Evolutionary conservation across 2,329 filamentous ascomycete genomes (phyloP).

Genomic region (Trichothecium sympodiale): DNA sequence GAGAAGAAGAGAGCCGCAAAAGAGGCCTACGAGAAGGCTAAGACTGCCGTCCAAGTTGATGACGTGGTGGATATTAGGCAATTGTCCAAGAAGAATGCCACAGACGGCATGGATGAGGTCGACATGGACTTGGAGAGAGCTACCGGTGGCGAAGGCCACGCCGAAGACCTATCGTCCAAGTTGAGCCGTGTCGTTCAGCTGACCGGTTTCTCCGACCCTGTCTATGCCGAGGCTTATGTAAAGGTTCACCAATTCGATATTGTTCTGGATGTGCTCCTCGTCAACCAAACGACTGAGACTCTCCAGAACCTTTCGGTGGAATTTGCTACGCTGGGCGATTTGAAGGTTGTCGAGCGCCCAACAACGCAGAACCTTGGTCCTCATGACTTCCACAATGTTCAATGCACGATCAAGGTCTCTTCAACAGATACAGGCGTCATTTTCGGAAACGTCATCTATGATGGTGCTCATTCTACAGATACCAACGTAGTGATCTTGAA

Average conservation of each 20-base stretch:
- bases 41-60: slow-evolving; percentile 89
- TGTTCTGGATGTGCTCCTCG: slow-evolving; percentile 86
- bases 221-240: slow-evolving; percentile 98
- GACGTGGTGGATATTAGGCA: slow-evolving; percentile 91
- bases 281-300: slow-evolving; percentile 95
- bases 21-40: slow-evolving; percentile 84
- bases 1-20: slow-evolving; percentile 97
- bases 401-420: slow-evolving; percentile 97
- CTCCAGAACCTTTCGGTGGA: slow-evolving; percentile 95
- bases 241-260: slow-evolving; percentile 99
- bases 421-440: slow-evolving; percentile 98
- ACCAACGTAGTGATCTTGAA: slow-evolving; percentile 97
- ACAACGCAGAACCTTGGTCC: slow-evolving; percentile 92
- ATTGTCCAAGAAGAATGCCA: slow-evolving; percentile 78
- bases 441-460: slow-evolving; percentile 97
- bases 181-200: slow-evolving; percentile 93
- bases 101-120: slow-evolving; percentile 73
- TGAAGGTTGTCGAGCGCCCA: slow-evolving; percentile 94
- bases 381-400: slow-evolving; percentile 95
- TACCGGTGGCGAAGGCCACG: slow-evolving; percentile 73
- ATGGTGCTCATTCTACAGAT: slow-evolving; percentile 82
- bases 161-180: slow-evolving; percentile 86
- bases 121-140: slow-evolving; percentile 88
- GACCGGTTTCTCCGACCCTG: slow-evolving; percentile 94
- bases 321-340: slow-evolving; percentile 93